A percentile compares a stretch with the other conserved stretches of the same genome.
Evolutionary conservation across 768 basidiomycete genomes (phyloP).

Genomic region (Phaeotremella skinneri): DNA sequence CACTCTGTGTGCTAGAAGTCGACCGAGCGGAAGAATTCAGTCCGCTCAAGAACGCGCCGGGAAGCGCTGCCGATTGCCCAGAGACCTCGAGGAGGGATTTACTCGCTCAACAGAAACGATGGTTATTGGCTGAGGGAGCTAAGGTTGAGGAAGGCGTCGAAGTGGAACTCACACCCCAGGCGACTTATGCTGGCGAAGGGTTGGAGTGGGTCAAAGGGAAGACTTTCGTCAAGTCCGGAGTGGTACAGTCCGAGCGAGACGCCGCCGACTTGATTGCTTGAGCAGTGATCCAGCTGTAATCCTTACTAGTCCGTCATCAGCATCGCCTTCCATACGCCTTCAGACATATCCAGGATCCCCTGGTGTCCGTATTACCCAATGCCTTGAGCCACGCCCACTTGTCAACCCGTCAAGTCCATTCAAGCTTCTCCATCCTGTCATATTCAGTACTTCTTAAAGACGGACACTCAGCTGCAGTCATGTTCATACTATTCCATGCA

Average conservation of each 20-base stretch:
- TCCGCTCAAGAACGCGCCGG: constrained; percentile 95
- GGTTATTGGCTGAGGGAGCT: constrained; percentile 77
- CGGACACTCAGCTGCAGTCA: no score
- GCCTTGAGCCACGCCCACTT: no score
- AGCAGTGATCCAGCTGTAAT: no score
- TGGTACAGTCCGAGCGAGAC: constrained; percentile 22
- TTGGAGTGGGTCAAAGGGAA: constrained; percentile 74
- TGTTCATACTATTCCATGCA: not conserved
- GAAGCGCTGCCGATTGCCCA: constrained; percentile 83
- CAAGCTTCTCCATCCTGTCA: no score
- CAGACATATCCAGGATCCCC: not conserved
- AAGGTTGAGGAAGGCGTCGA: constrained; percentile 68
- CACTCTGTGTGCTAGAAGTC: constrained; percentile 76
- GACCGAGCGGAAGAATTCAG: constrained; percentile 87
- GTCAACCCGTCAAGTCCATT: no score
- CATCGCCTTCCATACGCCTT: not conserved
- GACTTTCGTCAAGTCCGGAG: constrained; percentile 71
- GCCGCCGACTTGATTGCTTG: not conserved
- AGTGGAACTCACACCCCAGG: constrained; percentile 84
- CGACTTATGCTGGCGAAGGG: constrained; percentile 91
- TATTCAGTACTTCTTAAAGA: no score
- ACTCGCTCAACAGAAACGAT: constrained; percentile 79
- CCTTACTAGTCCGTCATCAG: not conserved
- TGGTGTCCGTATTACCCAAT: no score
- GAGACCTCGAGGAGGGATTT: constrained; percentile 87